These are phyloP conservation scores for Phanerochaete sordida DNA, from an alignment of 768 basidiomycete genomes.

Conservation along the genomic window DNA sequence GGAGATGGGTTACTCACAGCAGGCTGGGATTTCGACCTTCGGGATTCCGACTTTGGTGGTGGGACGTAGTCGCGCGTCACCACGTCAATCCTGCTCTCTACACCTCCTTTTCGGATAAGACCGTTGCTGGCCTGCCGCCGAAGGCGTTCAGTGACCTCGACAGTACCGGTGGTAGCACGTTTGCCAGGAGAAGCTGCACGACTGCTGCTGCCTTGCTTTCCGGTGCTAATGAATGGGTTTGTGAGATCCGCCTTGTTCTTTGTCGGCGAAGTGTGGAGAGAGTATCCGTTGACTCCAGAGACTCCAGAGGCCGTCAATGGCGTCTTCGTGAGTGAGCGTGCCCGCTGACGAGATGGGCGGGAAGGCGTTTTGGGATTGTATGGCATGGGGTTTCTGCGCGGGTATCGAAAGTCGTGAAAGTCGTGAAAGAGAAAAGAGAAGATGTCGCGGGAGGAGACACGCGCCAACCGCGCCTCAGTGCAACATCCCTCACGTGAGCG, in stretches of 20 bases:
- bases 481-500: conserved; percentile 8
- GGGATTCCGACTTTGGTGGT: conserved; percentile 54
- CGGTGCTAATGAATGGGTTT: conserved; percentile 56
- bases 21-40: conserved; percentile 73
- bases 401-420: neutral
- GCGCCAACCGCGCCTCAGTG: conserved; percentile 1
- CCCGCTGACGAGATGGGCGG: conserved; percentile 30
- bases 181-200: conserved; percentile 65
- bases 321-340: conserved; percentile 47
- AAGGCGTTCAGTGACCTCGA: conserved; percentile 49
- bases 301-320: conserved; percentile 44
- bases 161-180: conserved; percentile 43
- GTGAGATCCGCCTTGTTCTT: conserved; percentile 38
- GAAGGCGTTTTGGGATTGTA: conserved; percentile 42
- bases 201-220: conserved; percentile 9
- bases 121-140: conserved; percentile 63
- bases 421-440: neutral
- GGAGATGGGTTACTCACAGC: conserved; percentile 33
- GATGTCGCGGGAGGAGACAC: conserved; percentile 2
- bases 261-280: conserved; percentile 16
- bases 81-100: conserved; percentile 75
- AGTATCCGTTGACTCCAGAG: conserved; percentile 35
- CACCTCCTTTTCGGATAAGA: conserved; percentile 71
- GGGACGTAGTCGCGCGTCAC: conserved; percentile 76
- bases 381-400: conserved; percentile 17